Evolutionary conservation across 495 filamentous ascomycete genomes (phyloP).

Genomic region (Cryomyces minteri): DNA sequence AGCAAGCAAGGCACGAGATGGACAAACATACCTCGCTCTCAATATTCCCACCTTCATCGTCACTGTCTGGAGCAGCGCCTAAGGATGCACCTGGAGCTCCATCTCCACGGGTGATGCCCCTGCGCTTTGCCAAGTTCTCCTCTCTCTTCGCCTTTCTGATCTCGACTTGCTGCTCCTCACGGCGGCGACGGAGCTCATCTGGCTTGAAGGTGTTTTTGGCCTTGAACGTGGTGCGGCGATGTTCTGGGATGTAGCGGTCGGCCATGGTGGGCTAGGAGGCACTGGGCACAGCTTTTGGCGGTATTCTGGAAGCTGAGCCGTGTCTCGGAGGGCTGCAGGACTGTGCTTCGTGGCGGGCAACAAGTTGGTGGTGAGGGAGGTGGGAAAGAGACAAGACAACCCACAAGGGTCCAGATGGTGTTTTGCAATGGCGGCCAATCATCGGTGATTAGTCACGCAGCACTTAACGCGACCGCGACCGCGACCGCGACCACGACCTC

Average conservation of each 20-base stretch:
- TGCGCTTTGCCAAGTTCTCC: slow-evolving; percentile 93
- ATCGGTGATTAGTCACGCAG: no score
- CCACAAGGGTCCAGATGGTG: no score
- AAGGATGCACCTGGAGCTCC: slow-evolving; percentile 65
- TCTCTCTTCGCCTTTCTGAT: slow-evolving; percentile 96
- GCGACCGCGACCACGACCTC: no score
- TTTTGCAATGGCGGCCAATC: no score
- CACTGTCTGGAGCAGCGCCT: slow-evolving; percentile 81
- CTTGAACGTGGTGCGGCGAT: slow-evolving; percentile 98
- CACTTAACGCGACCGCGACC: no score
- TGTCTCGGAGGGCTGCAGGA: no score
- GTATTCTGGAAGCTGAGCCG: no score
- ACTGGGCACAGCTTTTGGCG: no score
- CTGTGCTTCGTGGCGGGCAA: no score
- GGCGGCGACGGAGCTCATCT: slow-evolving; percentile 94
- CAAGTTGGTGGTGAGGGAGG: not conserved
- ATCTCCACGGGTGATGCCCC: slow-evolving; percentile 72
- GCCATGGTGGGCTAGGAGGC: slow-evolving; percentile 45
- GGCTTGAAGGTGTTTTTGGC: slow-evolving; percentile 96
- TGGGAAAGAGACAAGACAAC: not conserved
- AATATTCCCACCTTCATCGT: slow-evolving; percentile 86
- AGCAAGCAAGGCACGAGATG: not conserved
- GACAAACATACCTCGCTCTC: slow-evolving; percentile 75
- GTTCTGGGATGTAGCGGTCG: slow-evolving; percentile 97
- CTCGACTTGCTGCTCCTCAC: slow-evolving; percentile 97